Base-by-base conservation (phyloP, 208 protist genomes). In the Crithidia acanthocephali region DNA sequence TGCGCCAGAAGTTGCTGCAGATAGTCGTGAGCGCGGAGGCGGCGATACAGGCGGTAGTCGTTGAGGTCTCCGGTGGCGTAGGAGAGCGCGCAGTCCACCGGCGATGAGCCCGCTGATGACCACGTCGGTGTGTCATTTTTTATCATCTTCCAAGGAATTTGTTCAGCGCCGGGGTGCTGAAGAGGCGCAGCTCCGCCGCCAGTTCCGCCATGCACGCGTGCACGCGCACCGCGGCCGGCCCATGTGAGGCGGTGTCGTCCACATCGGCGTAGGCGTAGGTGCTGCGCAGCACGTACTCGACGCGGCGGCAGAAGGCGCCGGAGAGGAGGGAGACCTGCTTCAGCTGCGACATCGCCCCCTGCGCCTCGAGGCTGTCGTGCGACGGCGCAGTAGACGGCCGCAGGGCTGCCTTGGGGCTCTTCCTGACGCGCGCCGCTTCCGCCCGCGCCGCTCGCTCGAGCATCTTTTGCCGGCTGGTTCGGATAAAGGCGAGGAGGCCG, bases 31-130 rank as follows among this genome's bases (percentile, higher is more conserved):
- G 63, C 73, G 3, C 76, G 56, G 15, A 70, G 45, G 33, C 74
- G 66, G 33, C 76, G 80, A 30, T 69, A 70, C 16, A 68, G 51
- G 40, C 72, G 65, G 68, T 87, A 83, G 40, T 85, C 80, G 37
- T 77, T 69, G 15, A 88, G 67, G 57, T 87, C 87, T 4, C 82
- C 84, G 3, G 82, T 63, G 18, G 79, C 84, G 60, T 92, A 92
- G 13, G 74, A 66, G 42, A 88, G 35, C 10, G 62, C 37, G 53
- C 57, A 61, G 45, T 73, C 74, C 44, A 66, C 75, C 1, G 77
- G 51, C 33, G 55, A 25, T 11, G 64, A 57, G 48, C 60, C 64
- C 20, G 63, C 42, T 30, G 20, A 37, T 0, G 67, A 37, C 50
- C 69, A 68, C 22, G 63, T 52, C 28, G 56, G 45, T 23, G 32